Percentiles rank a stretch among this genome's conserved stretches.
phyloP scores from a whole-genome alignment of 495 filamentous ascomycete genomes.

The Annulohypoxylon moriforme region DNA sequence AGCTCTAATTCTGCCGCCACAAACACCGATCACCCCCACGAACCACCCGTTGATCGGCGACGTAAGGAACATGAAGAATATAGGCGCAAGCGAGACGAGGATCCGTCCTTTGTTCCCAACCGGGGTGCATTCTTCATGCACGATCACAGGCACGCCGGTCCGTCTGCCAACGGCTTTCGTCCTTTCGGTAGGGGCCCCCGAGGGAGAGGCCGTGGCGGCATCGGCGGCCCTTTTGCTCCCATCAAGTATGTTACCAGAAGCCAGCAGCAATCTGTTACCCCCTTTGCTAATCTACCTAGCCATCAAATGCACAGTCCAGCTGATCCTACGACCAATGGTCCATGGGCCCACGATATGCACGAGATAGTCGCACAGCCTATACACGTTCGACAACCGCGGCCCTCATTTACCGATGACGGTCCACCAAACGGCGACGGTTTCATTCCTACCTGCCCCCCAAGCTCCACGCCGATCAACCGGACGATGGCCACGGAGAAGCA shows the following conservation, averaged over 20 bases:
- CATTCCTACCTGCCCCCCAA: conserved; percentile 57
- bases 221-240: conserved; percentile 66
- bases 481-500: conserved; percentile 65
- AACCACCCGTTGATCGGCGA: conserved; percentile 72
- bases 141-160: conserved; percentile 83
- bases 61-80: conserved; percentile 92
- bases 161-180: conserved; percentile 79
- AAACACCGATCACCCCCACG: conserved; percentile 51
- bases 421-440: conserved; percentile 59
- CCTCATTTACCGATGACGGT: conserved; percentile 53
- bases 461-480: conserved; percentile 65
- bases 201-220: conserved; percentile 60
- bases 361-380: conserved; percentile 73
- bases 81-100: conserved; percentile 83
- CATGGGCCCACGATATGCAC: conserved; percentile 96
- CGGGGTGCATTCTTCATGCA: conserved; percentile 97
- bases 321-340: conserved; percentile 72
- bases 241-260: conserved; percentile 62
- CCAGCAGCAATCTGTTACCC: conserved; percentile 19
- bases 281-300: conserved; percentile 51
- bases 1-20: conserved; percentile 53
- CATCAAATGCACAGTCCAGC: conserved; percentile 57
- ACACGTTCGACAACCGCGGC: conserved; percentile 51
- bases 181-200: conserved; percentile 73
- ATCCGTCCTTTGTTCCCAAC: conserved; percentile 95